These are phyloP conservation scores for Hericium alpestre DNA, from an alignment of 768 basidiomycete species.

Conservation along the genomic window DNA sequence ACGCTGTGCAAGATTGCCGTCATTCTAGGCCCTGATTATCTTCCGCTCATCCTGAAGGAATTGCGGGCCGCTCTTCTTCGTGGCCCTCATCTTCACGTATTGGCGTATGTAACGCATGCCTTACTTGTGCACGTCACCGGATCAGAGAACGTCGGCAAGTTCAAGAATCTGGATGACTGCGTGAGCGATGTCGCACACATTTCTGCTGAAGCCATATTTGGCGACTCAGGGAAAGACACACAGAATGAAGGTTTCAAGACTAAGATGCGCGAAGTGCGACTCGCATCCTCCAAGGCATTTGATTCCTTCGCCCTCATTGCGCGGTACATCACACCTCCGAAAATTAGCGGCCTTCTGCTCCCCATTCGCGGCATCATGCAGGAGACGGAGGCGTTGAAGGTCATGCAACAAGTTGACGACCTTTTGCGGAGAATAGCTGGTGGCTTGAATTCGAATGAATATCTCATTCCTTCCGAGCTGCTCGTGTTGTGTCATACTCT, in stretches of 20 bases:
- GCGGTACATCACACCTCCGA: constrained; percentile 62
- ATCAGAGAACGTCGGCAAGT: constrained; percentile 39
- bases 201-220: constrained; percentile 85
- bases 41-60: constrained; percentile 67
- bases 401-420: constrained; percentile 81
- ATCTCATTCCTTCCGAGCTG: constrained; percentile 58
- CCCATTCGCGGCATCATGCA: constrained; percentile 81
- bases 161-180: constrained; percentile 61
- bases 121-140: constrained; percentile 74
- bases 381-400: constrained; percentile 70
- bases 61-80: constrained; percentile 75
- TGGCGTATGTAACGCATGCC: constrained; percentile 77
- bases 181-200: constrained; percentile 73
- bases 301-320: constrained; percentile 81
- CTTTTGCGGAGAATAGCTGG: constrained; percentile 71
- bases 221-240: constrained; percentile 84
- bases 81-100: constrained; percentile 89
- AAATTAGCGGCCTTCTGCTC: constrained; percentile 63
- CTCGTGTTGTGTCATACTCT: constrained; percentile 81
- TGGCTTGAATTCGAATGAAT: constrained; percentile 76
- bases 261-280: constrained; percentile 84
- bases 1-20: constrained; percentile 73
- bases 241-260: constrained; percentile 87
- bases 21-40: constrained; percentile 60
- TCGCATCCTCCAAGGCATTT: constrained; percentile 71